Evolutionary conservation across 2,329 filamentous ascomycete species (phyloP).

Genomic region (Neoascochyta sp.): DNA sequence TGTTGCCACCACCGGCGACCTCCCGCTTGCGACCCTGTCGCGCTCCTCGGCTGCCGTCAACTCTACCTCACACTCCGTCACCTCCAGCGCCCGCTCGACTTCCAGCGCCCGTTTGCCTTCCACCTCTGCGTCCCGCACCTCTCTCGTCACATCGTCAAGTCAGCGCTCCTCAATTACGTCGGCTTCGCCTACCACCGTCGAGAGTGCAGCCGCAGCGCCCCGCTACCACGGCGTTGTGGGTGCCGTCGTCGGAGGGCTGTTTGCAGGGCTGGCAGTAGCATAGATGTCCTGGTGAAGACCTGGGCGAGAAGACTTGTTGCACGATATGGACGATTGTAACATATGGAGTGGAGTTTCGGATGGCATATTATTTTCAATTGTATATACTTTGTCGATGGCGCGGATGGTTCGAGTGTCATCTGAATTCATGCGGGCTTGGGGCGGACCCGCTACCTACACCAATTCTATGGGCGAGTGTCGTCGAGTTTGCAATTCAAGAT

Average conservation of each 20-base stretch:
- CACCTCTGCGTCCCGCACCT: conserved; percentile 4
- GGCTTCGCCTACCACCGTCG: conserved; percentile 10
- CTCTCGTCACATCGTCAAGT: conserved; percentile 5
- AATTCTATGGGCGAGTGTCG: no score
- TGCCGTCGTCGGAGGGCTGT: conserved; percentile 17
- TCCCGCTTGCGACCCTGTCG: conserved; percentile 3
- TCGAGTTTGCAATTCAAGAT: no score
- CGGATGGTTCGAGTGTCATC: no score
- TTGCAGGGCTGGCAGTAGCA: conserved; percentile 19
- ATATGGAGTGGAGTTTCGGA: no score
- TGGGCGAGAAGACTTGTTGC: no score
- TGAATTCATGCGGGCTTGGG: no score
- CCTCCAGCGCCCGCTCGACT: conserved; percentile 4
- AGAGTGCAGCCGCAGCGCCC: conserved; percentile 16
- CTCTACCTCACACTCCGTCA: conserved; percentile 1
- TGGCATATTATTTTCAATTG: no score
- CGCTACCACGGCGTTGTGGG: conserved; percentile 16
- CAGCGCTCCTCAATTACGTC: conserved; percentile 6
- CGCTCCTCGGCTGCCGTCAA: conserved; percentile 1
- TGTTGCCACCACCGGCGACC: conserved; percentile 5
- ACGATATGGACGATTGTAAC: no score
- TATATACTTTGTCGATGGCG: no score
- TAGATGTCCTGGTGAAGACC: no score
- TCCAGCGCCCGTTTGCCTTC: conserved; percentile 3
- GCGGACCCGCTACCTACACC: no score